Evolutionary conservation across 2,329 filamentous ascomycete species (phyloP), one percentile per base, ranked within the genome.

Genomic region (Trichoderma harzianum): DNA sequence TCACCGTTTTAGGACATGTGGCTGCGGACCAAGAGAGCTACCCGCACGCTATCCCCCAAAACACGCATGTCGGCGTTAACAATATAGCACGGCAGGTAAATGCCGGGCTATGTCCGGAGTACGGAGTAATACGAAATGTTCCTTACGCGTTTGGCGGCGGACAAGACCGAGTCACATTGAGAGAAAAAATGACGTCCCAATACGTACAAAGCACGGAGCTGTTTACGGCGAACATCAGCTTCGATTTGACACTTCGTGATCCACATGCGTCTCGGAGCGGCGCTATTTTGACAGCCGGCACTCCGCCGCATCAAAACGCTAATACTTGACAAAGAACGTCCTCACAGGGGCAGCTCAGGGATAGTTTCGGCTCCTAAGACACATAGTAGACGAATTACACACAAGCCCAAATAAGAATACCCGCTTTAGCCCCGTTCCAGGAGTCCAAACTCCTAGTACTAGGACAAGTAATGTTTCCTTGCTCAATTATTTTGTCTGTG

Each of bases 71-170:
- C 65, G 65, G 65, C 34, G 34, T 47, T 47, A 60, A 58, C 43
- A 28, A 43, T 18, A 39, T 36, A 64, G n/a, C 39, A 32, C 26
- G 26, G 39, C 62, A 65, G 3, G 28, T 18, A 65, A 64, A 47
- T 64, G 61, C 61, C 61, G 61, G 14, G 62, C 43, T 30, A 21
- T 43, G 16, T 14, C 65, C 65, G 65, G 55, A 32, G 53, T 68
- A 57, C 53, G 65, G 65, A 60, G 36, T 43, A 32, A 47, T 32
- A 60, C 36, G 12, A 47, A 68, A 68, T 68, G 53, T 30, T 60
- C 65, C 65, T 28, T 68, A 68, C 64, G 64, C 51, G 53, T 68
- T 43, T 68, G 36, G 26, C 34, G 10, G 21, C 65, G n/a, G 18
- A 24, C 21, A 12, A 12, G 21, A 18, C 18, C 47, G 43, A 8